Evolutionary conservation across 2,329 filamentous ascomycete species (phyloP), one percentile per base, ranked within the genome.

Genomic region (Hawksworthiomyces lignivorus): DNA sequence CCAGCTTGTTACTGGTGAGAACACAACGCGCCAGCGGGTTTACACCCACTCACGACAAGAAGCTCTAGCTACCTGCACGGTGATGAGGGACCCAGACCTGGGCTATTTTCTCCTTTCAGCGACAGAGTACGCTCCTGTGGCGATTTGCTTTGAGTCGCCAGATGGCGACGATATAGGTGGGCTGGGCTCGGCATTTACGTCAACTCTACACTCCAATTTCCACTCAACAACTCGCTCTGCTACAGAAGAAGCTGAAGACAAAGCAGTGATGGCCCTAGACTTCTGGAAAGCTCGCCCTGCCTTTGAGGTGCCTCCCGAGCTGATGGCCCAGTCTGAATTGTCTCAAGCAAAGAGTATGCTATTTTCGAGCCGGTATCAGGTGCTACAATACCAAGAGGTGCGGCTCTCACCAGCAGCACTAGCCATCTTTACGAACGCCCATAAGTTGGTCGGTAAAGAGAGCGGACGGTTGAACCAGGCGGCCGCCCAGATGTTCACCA

Each of bases 401-500:
- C 73, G 77, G 45, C 71, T 88, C 18, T 84, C 80, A 18, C 77
- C 82, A 11, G 75, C 82, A 18, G 85, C 82, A 2, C 68, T 89
- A 15, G 74, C 80, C 49, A 69, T 87, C 28, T 75, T 90, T 50
- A 84, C 82, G 21, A 78, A 85, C 45, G 78, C 79, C 0, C 85
- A 90, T 58, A 79, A 82, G 54, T 67, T 84, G 5, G 67, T 89
- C 6, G 78, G 78, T 48, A 72, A 74, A 9, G 83, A 89, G 59
- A 87, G 82, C 0, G 70, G 82, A 50, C 70, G 69, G 10, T 69
- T 89, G 10, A 82, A 83, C 14, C 65, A 75, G 32, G 84, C 82
- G 1, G 84, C 82, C 1, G 76, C 83, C 2, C 82, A 87, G 52
- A 67, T 89, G 6, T 89, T 88, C 62, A 70, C 80, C 20, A 73